Evolutionary conservation across 768 basidiomycete genomes (phyloP).

Genomic region (Piloderma croceum): DNA sequence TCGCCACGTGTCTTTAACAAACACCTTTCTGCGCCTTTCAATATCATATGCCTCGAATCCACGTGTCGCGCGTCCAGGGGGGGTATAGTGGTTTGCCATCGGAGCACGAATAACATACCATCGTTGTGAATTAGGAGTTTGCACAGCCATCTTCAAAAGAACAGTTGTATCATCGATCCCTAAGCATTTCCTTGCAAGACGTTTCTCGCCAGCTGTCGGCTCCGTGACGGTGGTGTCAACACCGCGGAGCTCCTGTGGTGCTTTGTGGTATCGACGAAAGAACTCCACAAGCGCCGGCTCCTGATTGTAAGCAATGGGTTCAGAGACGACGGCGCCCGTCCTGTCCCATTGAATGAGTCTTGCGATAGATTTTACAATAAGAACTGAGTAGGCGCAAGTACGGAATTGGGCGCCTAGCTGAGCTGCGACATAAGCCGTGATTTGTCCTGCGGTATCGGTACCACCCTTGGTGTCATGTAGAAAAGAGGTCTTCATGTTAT

Average conservation of each 20-base stretch:
- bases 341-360: constrained; percentile 12
- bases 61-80: too few relatives aligned
- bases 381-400: constrained; percentile 10
- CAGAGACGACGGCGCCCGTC: constrained; percentile 10
- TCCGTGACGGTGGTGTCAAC: constrained; percentile 3
- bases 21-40: too few relatives aligned
- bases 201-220: too few relatives aligned
- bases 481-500: too few relatives aligned
- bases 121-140: too few relatives aligned
- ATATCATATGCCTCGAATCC: too few relatives aligned
- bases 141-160: too few relatives aligned
- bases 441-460: constrained; percentile 14
- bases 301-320: background rate
- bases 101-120: constrained; percentile 5
- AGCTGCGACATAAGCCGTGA: constrained; percentile 14
- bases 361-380: constrained; percentile 6
- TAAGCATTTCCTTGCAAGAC: too few relatives aligned
- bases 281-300: too few relatives aligned
- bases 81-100: background rate
- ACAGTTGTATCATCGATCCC: too few relatives aligned
- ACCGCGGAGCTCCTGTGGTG: constrained; percentile 4
- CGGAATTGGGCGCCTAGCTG: constrained; percentile 14
- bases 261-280: constrained; percentile 5
- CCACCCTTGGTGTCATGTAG: constrained; percentile 1
- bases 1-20: too few relatives aligned